A percentile compares a stretch with the other conserved stretches of the same genome.
Conservation (phyloP, 2,329 filamentous ascomycete species). For the Orbilia brochopaga region DNA sequence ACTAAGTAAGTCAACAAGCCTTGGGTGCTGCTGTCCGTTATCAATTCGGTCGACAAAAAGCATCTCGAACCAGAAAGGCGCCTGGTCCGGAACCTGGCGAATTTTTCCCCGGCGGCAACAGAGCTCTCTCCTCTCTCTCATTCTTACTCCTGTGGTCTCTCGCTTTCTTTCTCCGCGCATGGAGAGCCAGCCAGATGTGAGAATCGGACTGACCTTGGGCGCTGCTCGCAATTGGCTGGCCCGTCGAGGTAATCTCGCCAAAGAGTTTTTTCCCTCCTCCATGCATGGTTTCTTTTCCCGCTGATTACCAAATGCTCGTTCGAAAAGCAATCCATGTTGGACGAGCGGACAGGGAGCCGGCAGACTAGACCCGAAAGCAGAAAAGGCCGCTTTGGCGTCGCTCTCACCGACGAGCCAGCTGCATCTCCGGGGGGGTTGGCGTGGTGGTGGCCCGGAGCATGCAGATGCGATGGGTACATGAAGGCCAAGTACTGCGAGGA, state of each 20-base stretch:
- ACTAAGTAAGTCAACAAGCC: too few relatives aligned
- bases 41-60: not conserved
- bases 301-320: slow-evolving; percentile 41
- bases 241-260: slow-evolving; percentile 47
- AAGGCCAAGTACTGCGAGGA: slow-evolving; percentile 12
- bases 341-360: slow-evolving; percentile 25
- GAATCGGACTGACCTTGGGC: slow-evolving; percentile 25
- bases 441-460: slow-evolving; percentile 24
- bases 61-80: not conserved
- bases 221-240: slow-evolving; percentile 40
- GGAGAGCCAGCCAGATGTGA: slow-evolving; percentile 11
- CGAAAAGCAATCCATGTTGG: slow-evolving; percentile 40
- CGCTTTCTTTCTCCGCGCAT: slow-evolving; percentile 18
- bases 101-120: slow-evolving; percentile 34
- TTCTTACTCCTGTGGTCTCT: too few relatives aligned
- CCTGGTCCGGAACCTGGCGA: not conserved
- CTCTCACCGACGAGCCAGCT: slow-evolving; percentile 35
- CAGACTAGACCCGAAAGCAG: slow-evolving; percentile 31
- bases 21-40: too few relatives aligned
- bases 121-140: slow-evolving; percentile 26
- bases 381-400: slow-evolving; percentile 43
- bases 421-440: slow-evolving; percentile 27
- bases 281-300: not conserved
- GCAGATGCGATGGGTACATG: too few relatives aligned
- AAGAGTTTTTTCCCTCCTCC: slow-evolving; percentile 14